These are phyloP conservation scores for Gentiana dahurica DNA, from an alignment of 257 asterid species.

Conservation along the genomic window DNA sequence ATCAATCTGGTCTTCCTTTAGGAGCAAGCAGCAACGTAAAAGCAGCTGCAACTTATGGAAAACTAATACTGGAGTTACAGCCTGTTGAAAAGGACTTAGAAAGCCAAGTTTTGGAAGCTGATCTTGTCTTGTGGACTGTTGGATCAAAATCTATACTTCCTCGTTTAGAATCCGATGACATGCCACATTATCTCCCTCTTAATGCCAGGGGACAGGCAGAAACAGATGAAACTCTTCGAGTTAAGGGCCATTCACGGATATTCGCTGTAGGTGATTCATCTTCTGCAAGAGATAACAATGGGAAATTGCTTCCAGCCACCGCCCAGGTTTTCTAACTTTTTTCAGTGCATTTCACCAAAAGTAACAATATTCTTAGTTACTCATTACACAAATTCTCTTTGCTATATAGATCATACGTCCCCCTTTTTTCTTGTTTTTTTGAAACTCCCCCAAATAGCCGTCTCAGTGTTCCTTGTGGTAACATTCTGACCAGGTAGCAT, in stretches of 20 bases:
- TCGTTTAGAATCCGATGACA: slow-evolving; percentile 34
- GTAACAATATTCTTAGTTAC: no score
- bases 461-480: slow-evolving; percentile 13
- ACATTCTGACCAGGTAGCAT: slow-evolving; percentile 60
- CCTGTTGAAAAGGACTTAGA: slow-evolving; percentile 57
- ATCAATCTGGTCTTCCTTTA: slow-evolving; percentile 17
- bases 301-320: slow-evolving; percentile 82
- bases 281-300: slow-evolving; percentile 60
- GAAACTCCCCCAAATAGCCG: background rate
- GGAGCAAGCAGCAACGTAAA: slow-evolving; percentile 19
- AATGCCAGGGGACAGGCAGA: slow-evolving; percentile 91
- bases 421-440: background rate
- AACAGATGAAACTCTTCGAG: slow-evolving; percentile 95
- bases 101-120: slow-evolving; percentile 50
- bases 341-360: no score
- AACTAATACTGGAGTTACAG: slow-evolving; percentile 63
- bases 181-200: slow-evolving; percentile 53
- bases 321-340: slow-evolving; percentile 57
- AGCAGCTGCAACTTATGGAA: slow-evolving; percentile 27
- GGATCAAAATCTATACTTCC: slow-evolving; percentile 82
- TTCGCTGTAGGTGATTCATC: slow-evolving; percentile 97
- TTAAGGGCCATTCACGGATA: slow-evolving; percentile 90
- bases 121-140: slow-evolving; percentile 87
- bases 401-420: no score
- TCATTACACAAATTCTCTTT: no score